Evolutionary conservation across 306 rosid species (phyloP).

Genomic region (Mucuna pruriens): DNA sequence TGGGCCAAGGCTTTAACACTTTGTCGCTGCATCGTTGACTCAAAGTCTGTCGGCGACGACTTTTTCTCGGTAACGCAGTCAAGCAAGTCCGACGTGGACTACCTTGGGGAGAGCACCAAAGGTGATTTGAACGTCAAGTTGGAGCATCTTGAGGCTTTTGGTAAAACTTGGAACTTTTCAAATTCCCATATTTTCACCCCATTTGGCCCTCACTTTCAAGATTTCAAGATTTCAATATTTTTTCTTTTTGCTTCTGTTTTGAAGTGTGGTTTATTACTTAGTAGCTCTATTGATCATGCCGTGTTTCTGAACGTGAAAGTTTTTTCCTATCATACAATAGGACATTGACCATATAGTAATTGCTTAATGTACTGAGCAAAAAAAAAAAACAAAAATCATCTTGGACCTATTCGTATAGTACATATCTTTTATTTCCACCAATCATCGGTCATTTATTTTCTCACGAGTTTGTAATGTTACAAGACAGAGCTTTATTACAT

Average conservation of each 20-base stretch:
- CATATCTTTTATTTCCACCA: background rate
- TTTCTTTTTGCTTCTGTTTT: slow-evolving; percentile 9
- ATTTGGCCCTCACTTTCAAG: background rate
- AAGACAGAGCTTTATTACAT: background rate
- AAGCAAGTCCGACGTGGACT: slow-evolving; percentile 73
- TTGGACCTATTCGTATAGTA: background rate
- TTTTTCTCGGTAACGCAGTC: slow-evolving; percentile 78
- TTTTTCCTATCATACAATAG: background rate
- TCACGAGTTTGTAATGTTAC: background rate
- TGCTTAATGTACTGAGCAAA: background rate
- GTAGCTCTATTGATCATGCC: slow-evolving; percentile 17
- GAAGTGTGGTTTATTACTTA: background rate
- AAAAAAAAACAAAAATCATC: background rate
- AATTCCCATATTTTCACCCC: background rate
- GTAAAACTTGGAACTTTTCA: slow-evolving; percentile 44
- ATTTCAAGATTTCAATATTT: too few species aligned
- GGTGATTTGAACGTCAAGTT: slow-evolving; percentile 90
- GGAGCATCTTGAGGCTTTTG: slow-evolving; percentile 76
- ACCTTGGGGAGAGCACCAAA: slow-evolving; percentile 91
- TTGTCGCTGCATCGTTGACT: slow-evolving; percentile 47
- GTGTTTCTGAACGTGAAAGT: slow-evolving; percentile 16
- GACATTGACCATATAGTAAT: background rate
- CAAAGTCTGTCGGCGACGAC: slow-evolving; percentile 53
- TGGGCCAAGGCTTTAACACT: slow-evolving; percentile 1
- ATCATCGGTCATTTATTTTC: background rate